Base-by-base conservation (phyloP, 345 rosid species). In the Citrus medica region DNA sequence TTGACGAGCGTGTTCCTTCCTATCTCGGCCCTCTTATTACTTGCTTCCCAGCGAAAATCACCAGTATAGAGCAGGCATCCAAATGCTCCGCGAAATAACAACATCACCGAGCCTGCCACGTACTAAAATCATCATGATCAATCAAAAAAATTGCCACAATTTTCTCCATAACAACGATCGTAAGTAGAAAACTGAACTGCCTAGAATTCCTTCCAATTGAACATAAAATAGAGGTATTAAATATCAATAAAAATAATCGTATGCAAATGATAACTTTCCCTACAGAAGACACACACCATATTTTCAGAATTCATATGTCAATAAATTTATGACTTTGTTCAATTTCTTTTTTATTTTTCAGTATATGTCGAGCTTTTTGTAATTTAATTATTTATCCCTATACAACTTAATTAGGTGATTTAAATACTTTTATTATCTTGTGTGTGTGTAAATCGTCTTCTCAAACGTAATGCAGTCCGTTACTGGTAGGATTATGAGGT, bases 51-150 rank as follows among this genome's bases (percentile, higher is more conserved):
- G 0, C 92, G 90, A 77, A 92, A 92, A 79, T 92, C 93, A 6
- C 94, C 96, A 0, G 94, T 92, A 85, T 85, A 90, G 8, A 94
- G 89, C 83, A 85, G 37, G 83, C 91, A 89, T 35, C 96, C 97
- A 24, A 92, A 91, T 24, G 87, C 89, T 28, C 96, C 92, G 1
- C 91, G 93, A 84, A 92, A 92, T 80, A 94, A 79, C 79, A 89
- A 82, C 98, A 94, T 94, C 65, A 92, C 85, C 0, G 90, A 85
- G 70, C 98, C 96, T 92, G 73, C 56, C 79, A 46, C 30, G 4
- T 25, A 27, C 72, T 22, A 69, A 42, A 7, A 35, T 66, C 4
- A 21, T 35, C 38, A 38, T 4, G 4, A 38, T 69, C 53, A 37
- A 5, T 33, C 38, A 48, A 38, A 67, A 6, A 1, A 2, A 5